Evolutionary conservation across 1,284 basidiomycete species (phyloP), one percentile per base, ranked within the genome.

Genomic region (Phellinidium pouzarii): DNA sequence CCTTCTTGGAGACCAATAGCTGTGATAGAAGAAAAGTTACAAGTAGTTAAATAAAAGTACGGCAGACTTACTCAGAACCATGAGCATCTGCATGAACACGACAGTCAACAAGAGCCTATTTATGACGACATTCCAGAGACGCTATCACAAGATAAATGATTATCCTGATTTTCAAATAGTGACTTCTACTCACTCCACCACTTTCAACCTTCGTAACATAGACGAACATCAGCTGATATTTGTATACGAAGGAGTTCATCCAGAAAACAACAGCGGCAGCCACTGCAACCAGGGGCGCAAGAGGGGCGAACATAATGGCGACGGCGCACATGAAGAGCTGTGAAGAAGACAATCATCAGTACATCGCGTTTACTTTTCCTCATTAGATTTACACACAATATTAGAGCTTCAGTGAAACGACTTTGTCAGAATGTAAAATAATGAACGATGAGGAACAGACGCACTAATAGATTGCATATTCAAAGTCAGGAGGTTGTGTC

Each of bases 221-320:
- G 50, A 95, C 91, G 65, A 94, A 96, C 81, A 96, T 92, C 44
- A 95, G 74, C 71, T 95, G 91, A 62, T 91, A 94, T 72, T 90
- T 94, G 78, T 92, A 90, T 52, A 90, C 85, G 75, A 80, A 80
- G 0, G 81, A 84, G 59, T 78, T 78, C 59, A 87, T 74, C 88
- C 90, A 94, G 68, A 96, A 91, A 4, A 94, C 89, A 37, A 87
- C 64, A 3, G 83, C 80, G 6, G 80, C 87, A 22, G 82, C 82
- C 31, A 85, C 73, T n/a, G 76, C 77, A 23, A 97, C 92, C 14
- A 96, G 70, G 1, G 94, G 94, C 0, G 94, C 93, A 6, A 97
- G 73, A 1, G 94, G 94, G 0, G 94, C 90, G 62, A 97, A 97
- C 19, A 94, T 84, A 44, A 97, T 68, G 0, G 83, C 93, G 44